Evolutionary conservation across 2,329 filamentous ascomycete species (phyloP).

Genomic region (Fusarium avenaceum): DNA sequence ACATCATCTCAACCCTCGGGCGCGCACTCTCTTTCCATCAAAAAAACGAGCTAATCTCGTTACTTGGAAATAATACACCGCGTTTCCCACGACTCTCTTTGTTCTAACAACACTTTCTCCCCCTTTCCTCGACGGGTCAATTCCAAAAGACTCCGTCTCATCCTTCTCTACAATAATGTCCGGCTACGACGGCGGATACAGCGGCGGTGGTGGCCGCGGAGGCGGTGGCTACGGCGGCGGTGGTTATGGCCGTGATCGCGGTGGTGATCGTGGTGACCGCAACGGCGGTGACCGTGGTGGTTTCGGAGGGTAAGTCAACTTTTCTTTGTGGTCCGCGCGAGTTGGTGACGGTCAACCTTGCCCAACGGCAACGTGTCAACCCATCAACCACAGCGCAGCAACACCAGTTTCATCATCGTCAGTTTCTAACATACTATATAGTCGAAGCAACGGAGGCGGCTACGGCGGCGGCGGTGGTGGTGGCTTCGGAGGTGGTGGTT

Average conservation of each 20-base stretch:
- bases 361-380: slow-evolving; percentile 16
- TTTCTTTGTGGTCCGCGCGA: slow-evolving; percentile 25
- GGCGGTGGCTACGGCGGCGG: slow-evolving; percentile 52
- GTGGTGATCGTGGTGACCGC: slow-evolving; percentile 58
- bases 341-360: slow-evolving; percentile 31
- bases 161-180: slow-evolving; percentile 57
- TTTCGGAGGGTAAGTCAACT: slow-evolving; percentile 56
- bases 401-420: slow-evolving; percentile 12
- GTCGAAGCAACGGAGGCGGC: slow-evolving; percentile 61
- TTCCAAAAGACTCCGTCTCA: slow-evolving; percentile 32
- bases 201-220: slow-evolving; percentile 51
- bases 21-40: slow-evolving; percentile 50
- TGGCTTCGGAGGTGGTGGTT: slow-evolving; percentile 55
- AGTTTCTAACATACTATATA: slow-evolving; percentile 57
- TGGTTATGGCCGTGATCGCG: slow-evolving; percentile 59
- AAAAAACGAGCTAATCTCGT: slow-evolving; percentile 42
- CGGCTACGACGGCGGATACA: slow-evolving; percentile 53
- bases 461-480: slow-evolving; percentile 55
- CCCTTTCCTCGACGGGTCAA: slow-evolving; percentile 32
- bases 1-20: slow-evolving; percentile 49
- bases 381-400: slow-evolving; percentile 26
- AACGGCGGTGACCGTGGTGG: slow-evolving; percentile 55
- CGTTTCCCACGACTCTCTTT: slow-evolving; percentile 43
- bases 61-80: slow-evolving; percentile 36
- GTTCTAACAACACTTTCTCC: slow-evolving; percentile 23